Evolutionary conservation across 305 asterid genomes (phyloP), one percentile per base, ranked within the genome.

Genomic region (Fraxinus paxiana): DNA sequence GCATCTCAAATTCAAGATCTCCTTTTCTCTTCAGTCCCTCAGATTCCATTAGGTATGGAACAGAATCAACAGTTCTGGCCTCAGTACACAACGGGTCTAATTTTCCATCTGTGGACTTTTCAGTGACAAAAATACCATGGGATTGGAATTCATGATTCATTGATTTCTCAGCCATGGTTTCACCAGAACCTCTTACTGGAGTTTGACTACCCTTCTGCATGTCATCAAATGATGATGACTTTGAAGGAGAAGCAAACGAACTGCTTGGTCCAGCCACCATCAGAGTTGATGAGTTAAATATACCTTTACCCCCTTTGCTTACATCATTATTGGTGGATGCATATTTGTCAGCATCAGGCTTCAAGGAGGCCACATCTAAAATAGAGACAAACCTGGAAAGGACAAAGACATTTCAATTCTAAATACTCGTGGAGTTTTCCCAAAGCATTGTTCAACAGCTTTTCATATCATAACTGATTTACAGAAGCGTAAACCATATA

Each of bases 1-100:
- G 98, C 96, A 96, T 87, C 89, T 92, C 91, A 87, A 92, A 94
- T 87, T 94, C 97, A 80, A 92, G 75, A 87, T 94, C 99, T 73
- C 97, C 99, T 87, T 90, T 94, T 81, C 95, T 92, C 88, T 91
- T 96, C 86, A 79, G 61, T 73, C 83, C 86, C 78, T 83, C 87
- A 41, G 87, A 67, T 80, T 88, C 89, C 33, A 77, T 74, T 35
- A 76, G 83, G 83, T 84, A 61, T 75, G 86, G 73, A 81, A 89
- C 90, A 87, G 88, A 86, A 79, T 74, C 56, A 83, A 82, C 83
- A 69, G 17, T 72, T 84, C 84, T 87, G 83, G 79, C 79, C 80
- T 79, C 90, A 20, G 88, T 77, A 76, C 86, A 84, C 33, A 85
- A 83, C 73, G 75, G 79, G 82, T 86, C 85, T 69, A 77, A 51